Percentiles rank a stretch among this genome's conserved stretches.
Evolutionary conservation across 1,284 basidiomycete genomes (phyloP).

Genomic region (Paramarasmius palmivorus): DNA sequence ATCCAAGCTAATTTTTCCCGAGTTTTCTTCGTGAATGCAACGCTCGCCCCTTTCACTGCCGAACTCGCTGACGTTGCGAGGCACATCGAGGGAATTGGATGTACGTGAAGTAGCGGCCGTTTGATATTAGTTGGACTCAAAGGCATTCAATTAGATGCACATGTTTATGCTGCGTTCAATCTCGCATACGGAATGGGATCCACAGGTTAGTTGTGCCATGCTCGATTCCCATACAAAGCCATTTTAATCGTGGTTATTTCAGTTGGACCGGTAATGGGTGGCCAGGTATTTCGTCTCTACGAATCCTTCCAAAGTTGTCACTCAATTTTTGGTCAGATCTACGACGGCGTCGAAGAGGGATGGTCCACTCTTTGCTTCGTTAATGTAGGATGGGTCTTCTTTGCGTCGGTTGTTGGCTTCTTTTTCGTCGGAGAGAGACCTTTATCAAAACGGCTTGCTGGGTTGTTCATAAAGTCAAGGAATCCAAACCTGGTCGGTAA

Average conservation of each 20-base stretch:
- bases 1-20: conserved; percentile 10
- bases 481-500: no score
- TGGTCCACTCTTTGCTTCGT: no score
- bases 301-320: no score
- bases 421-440: no score
- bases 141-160: conserved; percentile 50
- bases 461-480: no score
- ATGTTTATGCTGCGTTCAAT: conserved; percentile 70
- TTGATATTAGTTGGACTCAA: conserved; percentile 1
- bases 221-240: not conserved
- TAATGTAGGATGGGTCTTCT: no score
- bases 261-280: conserved; percentile 72
- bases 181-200: conserved; percentile 66
- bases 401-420: no score
- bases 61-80: conserved; percentile 63
- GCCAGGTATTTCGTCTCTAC: conserved; percentile 55
- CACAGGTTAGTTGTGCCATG: conserved; percentile 38
- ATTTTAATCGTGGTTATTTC: conserved; percentile 11
- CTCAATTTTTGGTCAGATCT: no score
- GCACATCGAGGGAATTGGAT: conserved; percentile 61
- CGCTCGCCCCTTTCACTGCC: conserved; percentile 59
- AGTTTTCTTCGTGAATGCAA: conserved; percentile 63
- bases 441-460: no score
- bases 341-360: no score
- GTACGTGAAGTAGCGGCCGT: conserved; percentile 37